Evolutionary conservation across 345 rosid species (phyloP).

Genomic region (Arabidopsis suecica): DNA sequence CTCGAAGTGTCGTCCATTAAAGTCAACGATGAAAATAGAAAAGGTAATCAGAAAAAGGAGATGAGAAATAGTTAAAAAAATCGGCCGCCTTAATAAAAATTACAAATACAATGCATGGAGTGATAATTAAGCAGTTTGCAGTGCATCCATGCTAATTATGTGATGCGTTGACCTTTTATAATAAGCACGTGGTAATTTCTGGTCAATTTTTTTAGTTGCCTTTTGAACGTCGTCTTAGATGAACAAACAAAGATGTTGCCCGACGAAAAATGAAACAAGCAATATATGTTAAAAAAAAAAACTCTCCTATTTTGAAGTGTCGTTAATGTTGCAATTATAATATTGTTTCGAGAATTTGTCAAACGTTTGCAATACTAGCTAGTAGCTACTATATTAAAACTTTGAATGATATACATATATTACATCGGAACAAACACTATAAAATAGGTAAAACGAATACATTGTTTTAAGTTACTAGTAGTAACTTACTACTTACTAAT

Average conservation of each 20-base stretch:
- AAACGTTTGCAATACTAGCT: too few species aligned
- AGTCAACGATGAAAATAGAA: constrained; percentile 1
- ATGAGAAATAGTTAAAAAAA: constrained; percentile 5
- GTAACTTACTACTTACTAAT: too few species aligned
- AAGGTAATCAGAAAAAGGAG: not conserved
- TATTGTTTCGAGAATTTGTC: not conserved
- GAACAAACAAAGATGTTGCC: constrained; percentile 3
- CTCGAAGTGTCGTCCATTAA: not conserved
- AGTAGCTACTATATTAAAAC: not conserved
- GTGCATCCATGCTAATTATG: constrained; percentile 28
- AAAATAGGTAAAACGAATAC: not conserved
- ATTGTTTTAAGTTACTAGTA: not conserved
- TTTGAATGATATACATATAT: too few species aligned
- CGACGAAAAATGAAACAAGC: not conserved
- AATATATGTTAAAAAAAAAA: not conserved
- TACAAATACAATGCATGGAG: constrained; percentile 39
- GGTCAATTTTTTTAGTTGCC: not conserved
- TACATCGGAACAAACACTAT: not conserved
- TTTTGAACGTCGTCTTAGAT: not conserved
- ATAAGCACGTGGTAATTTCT: constrained; percentile 2
- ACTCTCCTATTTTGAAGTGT: not conserved
- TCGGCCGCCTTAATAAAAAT: constrained; percentile 7
- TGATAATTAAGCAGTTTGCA: not conserved
- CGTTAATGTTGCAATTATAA: not conserved
- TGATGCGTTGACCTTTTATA: constrained; percentile 10